phyloP scores from a whole-genome alignment of 352 stramenopile species.

The Pythium rishiriense region DNA sequence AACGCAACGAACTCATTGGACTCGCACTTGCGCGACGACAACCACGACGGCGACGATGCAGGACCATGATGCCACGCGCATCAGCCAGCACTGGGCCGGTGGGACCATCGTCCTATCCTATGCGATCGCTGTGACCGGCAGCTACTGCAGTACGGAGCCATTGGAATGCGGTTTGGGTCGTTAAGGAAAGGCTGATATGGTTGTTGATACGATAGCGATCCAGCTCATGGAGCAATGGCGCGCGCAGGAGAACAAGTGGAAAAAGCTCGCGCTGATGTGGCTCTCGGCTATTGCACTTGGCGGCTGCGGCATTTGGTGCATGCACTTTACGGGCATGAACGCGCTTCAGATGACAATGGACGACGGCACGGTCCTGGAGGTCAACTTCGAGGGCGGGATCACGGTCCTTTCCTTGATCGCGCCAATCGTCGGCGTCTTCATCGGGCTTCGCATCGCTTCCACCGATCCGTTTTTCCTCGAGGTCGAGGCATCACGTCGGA shows the following conservation, averaged over 20 bases:
- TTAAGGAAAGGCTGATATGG: too few species aligned
- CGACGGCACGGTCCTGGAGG: slow-evolving; percentile 41
- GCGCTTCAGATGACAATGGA: slow-evolving; percentile 46
- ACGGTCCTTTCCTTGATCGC: slow-evolving; percentile 63
- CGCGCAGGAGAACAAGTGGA: slow-evolving; percentile 31
- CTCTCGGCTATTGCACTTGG: slow-evolving; percentile 49
- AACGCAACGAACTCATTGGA: too few species aligned
- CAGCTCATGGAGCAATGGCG: slow-evolving; percentile 77
- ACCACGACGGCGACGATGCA: not conserved
- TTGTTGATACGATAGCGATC: slow-evolving; percentile 37
- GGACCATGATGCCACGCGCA: not conserved
- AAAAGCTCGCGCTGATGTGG: slow-evolving; percentile 45
- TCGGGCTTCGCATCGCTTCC: slow-evolving; percentile 60
- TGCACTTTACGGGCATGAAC: slow-evolving; percentile 77
- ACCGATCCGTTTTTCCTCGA: slow-evolving; percentile 70
- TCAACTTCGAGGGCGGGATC: slow-evolving; percentile 55
- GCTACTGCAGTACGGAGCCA: slow-evolving; percentile 50
- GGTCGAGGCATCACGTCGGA: slow-evolving; percentile 52
- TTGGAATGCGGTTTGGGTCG: too few species aligned
- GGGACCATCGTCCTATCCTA: slow-evolving; percentile 53
- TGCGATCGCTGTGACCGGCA: slow-evolving; percentile 52
- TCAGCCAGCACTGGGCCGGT: slow-evolving; percentile 47
- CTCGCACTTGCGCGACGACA: too few species aligned
- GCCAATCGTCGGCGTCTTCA: slow-evolving; percentile 53
- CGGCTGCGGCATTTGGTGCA: slow-evolving; percentile 73